These are phyloP conservation scores for Komagataella pastoris DNA, from an alignment of 805 yeast species.

Conservation along the genomic window DNA sequence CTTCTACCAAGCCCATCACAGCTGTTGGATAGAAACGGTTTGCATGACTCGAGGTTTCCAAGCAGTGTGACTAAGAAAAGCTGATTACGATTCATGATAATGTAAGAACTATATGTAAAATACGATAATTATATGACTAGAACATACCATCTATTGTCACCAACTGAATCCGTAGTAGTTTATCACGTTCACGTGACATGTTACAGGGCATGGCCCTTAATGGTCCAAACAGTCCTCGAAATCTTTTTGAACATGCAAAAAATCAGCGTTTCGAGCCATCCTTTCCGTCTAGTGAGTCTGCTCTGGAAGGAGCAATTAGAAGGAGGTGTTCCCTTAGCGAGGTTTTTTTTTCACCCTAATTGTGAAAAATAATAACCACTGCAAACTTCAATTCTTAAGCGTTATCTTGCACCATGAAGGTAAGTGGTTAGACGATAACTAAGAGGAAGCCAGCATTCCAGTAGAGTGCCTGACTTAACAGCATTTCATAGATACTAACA, in stretches of 20 bases:
- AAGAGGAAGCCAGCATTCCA: background rate
- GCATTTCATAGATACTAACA: constrained; percentile 8
- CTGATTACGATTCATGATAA: background rate
- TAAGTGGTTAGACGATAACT: constrained; percentile 5
- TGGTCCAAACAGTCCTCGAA: background rate
- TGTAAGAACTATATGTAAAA: background rate
- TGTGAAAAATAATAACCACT: background rate
- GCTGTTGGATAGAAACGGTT: background rate
- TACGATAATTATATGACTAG: background rate
- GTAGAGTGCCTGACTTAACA: constrained; percentile 2
- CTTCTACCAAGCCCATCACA: background rate
- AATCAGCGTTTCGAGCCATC: background rate
- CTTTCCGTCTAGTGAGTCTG: background rate
- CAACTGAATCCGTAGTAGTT: too few species aligned
- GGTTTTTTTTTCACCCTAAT: background rate
- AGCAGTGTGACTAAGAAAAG: background rate
- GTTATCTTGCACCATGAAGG: constrained; percentile 15
- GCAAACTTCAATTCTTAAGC: background rate
- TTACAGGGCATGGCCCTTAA: background rate
- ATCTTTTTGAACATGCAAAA: background rate
- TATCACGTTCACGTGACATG: background rate
- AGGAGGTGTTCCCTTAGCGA: background rate
- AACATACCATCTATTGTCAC: too few species aligned
- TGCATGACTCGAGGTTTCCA: background rate
- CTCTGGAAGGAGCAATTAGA: background rate